Evolutionary conservation across 768 basidiomycete species (phyloP).

Genomic region (Podaxis mareebaensis): DNA sequence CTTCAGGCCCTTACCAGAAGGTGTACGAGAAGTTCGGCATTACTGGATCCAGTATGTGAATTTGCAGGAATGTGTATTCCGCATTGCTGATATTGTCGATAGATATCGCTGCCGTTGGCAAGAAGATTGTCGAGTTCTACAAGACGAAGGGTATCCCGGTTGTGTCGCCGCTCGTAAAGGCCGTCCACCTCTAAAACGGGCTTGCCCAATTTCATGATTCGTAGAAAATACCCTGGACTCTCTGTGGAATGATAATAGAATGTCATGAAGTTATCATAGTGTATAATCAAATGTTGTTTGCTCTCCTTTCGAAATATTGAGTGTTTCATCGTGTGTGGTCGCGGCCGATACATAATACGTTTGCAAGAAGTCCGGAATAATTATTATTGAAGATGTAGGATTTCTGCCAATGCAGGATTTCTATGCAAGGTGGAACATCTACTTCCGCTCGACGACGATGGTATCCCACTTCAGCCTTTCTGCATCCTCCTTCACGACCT

Average conservation of each 20-base stretch:
- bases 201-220: neutral
- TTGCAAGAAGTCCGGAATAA: neutral
- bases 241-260: neutral
- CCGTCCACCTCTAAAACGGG: constrained; percentile 40
- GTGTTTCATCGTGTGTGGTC: neutral
- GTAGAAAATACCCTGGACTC: neutral
- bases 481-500: constrained; percentile 70
- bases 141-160: constrained; percentile 71
- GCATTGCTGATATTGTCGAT: constrained; percentile 16
- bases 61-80: neutral
- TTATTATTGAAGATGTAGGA: constrained; percentile 11
- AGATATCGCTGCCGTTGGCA: constrained; percentile 80
- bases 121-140: constrained; percentile 89
- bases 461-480: constrained; percentile 86
- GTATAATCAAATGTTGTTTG: neutral
- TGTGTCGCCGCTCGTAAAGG: constrained; percentile 76
- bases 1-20: constrained; percentile 87
- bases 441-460: constrained; percentile 68
- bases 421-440: constrained; percentile 30
- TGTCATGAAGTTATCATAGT: neutral
- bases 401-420: neutral
- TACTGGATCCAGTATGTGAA: constrained; percentile 65
- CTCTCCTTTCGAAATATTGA: neutral
- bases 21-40: constrained; percentile 92
- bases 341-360: neutral